Evolutionary conservation across 192 early-diverging fungal genomes (phyloP).

Genomic region (Backusella morwellensis): DNA sequence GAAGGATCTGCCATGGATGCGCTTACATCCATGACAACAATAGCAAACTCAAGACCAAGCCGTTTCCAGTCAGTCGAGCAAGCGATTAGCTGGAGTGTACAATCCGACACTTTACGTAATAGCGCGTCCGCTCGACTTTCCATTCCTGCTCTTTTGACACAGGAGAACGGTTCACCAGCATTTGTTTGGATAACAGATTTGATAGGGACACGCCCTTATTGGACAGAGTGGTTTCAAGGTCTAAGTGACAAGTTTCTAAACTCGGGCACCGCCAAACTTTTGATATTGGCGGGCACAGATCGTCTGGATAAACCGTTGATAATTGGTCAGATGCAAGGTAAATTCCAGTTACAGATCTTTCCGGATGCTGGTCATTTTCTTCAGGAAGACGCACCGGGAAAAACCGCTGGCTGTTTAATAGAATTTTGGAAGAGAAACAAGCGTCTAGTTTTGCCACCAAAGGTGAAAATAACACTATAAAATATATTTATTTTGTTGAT

Average conservation of each 20-base stretch:
- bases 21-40: conserved; percentile 44
- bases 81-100: conserved; percentile 60
- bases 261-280: conserved; percentile 56
- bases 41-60: conserved; percentile 45
- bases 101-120: conserved; percentile 62
- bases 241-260: conserved; percentile 70
- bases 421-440: conserved; percentile 72
- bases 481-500: neutral
- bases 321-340: conserved; percentile 85
- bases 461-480: conserved; percentile 8
- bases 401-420: conserved; percentile 52
- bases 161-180: conserved; percentile 2
- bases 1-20: conserved; percentile 71
- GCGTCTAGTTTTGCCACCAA: conserved; percentile 51
- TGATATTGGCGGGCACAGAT: conserved; percentile 74
- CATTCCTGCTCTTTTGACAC: conserved; percentile 60
- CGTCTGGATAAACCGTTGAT: conserved; percentile 72
- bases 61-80: conserved; percentile 46
- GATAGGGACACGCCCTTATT: conserved; percentile 60
- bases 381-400: conserved; percentile 68
- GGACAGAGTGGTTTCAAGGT: conserved; percentile 67
- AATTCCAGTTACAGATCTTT: conserved; percentile 72
- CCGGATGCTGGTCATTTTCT: conserved; percentile 70
- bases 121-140: conserved; percentile 68
- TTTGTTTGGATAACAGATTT: conserved; percentile 65